A percentile compares a stretch with the other conserved stretches of the same genome.
phyloP scores from a whole-genome alignment of 257 asterid genomes.

The Osmanthus fragrans region DNA sequence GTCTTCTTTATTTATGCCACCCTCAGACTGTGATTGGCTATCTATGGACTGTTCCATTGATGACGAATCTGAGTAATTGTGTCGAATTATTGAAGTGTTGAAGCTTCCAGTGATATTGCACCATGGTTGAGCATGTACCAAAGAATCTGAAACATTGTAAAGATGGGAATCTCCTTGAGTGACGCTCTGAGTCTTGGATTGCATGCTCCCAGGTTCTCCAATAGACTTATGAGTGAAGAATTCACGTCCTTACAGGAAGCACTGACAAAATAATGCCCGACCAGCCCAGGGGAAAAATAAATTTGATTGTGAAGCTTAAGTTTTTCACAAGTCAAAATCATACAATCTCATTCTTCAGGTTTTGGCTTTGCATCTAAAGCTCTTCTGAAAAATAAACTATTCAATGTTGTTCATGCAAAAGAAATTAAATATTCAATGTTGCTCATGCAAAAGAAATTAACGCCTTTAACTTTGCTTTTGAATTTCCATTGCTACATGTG shows the following conservation, averaged over 20 bases:
- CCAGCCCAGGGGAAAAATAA: conserved; percentile 3
- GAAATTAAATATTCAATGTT: neutral
- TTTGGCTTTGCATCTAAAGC: neutral
- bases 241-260: conserved; percentile 23
- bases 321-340: neutral
- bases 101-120: conserved; percentile 45
- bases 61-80: conserved; percentile 65
- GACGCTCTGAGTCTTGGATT: conserved; percentile 46
- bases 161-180: conserved; percentile 42
- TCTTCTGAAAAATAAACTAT: neutral
- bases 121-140: conserved; percentile 54
- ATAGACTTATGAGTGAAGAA: conserved; percentile 1
- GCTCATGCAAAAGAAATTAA: too few species aligned
- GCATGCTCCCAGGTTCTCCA: conserved; percentile 50
- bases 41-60: conserved; percentile 68
- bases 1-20: conserved; percentile 56
- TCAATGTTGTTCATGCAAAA: neutral
- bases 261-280: conserved; percentile 12
- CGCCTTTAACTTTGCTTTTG: conserved; percentile 11
- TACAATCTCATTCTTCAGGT: neutral
- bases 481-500: neutral
- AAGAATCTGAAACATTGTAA: conserved; percentile 35
- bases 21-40: conserved; percentile 68
- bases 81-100: conserved; percentile 42
- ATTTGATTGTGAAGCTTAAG: neutral